Evolutionary conservation across 192 early-diverging fungal species (phyloP).

Genomic region (Chytriomyces sp.): DNA sequence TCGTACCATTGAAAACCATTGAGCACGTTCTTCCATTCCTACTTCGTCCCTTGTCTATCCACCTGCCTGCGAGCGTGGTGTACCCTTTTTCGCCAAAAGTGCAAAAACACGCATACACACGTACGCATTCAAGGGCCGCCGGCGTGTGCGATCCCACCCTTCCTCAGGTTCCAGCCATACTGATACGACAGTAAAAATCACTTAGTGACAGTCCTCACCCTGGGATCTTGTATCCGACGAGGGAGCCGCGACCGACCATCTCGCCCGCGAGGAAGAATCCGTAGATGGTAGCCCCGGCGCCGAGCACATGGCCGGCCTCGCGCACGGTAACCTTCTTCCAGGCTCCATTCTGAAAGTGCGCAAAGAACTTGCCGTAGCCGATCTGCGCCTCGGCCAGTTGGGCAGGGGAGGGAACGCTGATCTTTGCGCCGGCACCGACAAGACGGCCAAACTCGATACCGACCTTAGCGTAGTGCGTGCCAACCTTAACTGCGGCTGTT

Average conservation of each 20-base stretch:
- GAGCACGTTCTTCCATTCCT: no score
- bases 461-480: slow-evolving; percentile 52
- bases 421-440: slow-evolving; percentile 44
- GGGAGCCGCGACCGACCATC: slow-evolving; percentile 54
- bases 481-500: slow-evolving; percentile 37
- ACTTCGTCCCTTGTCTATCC: no score
- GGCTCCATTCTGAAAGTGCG: slow-evolving; percentile 44
- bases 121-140: no score
- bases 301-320: slow-evolving; percentile 42
- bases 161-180: no score
- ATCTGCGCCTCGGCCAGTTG: slow-evolving; percentile 41
- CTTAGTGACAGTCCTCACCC: no score
- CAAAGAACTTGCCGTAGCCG: slow-evolving; percentile 48
- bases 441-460: slow-evolving; percentile 46
- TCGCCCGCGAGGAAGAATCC: slow-evolving; percentile 64
- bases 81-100: no score
- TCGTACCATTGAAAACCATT: no score
- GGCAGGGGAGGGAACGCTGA: slow-evolving; percentile 32
- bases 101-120: no score
- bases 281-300: slow-evolving; percentile 47
- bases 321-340: slow-evolving; percentile 60
- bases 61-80: no score
- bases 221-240: slow-evolving; percentile 58
- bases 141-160: no score
- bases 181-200: no score